Conservation (phyloP, 2,329 filamentous ascomycete species). For the Orbilia brochopaga region DNA sequence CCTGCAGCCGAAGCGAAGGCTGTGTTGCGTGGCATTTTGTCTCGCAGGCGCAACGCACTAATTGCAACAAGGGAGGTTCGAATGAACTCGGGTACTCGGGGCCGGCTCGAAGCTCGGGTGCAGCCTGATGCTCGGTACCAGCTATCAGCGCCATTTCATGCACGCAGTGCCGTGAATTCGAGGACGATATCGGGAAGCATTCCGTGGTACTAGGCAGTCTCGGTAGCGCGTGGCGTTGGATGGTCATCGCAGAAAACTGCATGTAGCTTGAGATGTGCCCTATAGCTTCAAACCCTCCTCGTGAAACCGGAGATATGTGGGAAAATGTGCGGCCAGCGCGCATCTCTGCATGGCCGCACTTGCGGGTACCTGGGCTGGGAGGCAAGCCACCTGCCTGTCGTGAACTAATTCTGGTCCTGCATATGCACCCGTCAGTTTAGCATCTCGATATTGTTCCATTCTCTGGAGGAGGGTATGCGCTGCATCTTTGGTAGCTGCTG, state of each 20-base stretch:
- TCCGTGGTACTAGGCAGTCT: too few relatives aligned
- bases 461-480: too few relatives aligned
- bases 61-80: conserved; percentile 20
- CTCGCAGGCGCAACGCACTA: conserved; percentile 11
- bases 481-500: too few relatives aligned
- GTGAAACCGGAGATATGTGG: not conserved
- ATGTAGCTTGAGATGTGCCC: not conserved
- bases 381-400: not conserved
- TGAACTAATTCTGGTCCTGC: not conserved
- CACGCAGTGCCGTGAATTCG: too few relatives aligned
- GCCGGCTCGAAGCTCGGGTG: too few relatives aligned
- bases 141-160: too few relatives aligned
- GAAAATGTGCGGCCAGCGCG: not conserved
- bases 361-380: not conserved
- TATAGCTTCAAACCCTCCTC: not conserved
- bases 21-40: not conserved
- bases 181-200: too few relatives aligned
- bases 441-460: not conserved
- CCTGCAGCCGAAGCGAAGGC: not conserved
- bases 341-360: not conserved
- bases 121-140: too few relatives aligned
- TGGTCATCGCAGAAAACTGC: not conserved
- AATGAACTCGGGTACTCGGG: too few relatives aligned
- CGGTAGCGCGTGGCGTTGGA: not conserved
- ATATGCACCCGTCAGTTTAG: not conserved